phyloP scores from a whole-genome alignment of 2,329 filamentous ascomycete genomes.

The Calonectria naviculata region DNA sequence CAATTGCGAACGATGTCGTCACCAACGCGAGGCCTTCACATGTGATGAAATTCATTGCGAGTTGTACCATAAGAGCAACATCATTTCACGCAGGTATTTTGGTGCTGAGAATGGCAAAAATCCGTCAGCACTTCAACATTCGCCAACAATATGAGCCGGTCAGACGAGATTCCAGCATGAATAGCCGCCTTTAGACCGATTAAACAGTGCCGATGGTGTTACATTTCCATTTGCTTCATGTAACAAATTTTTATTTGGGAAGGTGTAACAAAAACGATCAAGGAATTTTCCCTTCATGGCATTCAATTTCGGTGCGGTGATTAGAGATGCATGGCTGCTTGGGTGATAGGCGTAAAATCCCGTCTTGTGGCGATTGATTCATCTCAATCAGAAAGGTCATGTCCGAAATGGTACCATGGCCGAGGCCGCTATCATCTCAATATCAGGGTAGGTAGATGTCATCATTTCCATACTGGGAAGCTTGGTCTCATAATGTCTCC shows the following conservation, averaged over 20 bases:
- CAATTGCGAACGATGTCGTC: conserved; percentile 12
- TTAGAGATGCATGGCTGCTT: not conserved
- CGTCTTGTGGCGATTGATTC: not conserved
- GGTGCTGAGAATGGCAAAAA: not conserved
- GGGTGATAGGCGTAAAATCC: not conserved
- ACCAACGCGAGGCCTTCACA: conserved; percentile 8
- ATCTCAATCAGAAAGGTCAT: not conserved
- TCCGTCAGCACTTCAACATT: not conserved
- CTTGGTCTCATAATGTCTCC: not conserved
- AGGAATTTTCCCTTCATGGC: not conserved
- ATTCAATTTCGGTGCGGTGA: not conserved
- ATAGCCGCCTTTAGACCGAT: not conserved
- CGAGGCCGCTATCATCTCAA: not conserved
- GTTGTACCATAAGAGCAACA: not conserved
- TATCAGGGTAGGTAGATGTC: not conserved
- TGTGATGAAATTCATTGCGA: not conserved
- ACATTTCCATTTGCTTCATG: not conserved
- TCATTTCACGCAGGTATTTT: not conserved
- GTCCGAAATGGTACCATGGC: not conserved
- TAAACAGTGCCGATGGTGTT: not conserved
- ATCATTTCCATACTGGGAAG: not conserved
- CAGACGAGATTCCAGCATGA: not conserved
- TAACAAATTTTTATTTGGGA: not conserved
- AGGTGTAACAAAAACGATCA: not conserved
- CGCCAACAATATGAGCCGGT: not conserved